Percentiles rank a stretch among this genome's conserved stretches.
Conservation (phyloP, 179 eudicot species). For the Gypsophila paniculata region DNA sequence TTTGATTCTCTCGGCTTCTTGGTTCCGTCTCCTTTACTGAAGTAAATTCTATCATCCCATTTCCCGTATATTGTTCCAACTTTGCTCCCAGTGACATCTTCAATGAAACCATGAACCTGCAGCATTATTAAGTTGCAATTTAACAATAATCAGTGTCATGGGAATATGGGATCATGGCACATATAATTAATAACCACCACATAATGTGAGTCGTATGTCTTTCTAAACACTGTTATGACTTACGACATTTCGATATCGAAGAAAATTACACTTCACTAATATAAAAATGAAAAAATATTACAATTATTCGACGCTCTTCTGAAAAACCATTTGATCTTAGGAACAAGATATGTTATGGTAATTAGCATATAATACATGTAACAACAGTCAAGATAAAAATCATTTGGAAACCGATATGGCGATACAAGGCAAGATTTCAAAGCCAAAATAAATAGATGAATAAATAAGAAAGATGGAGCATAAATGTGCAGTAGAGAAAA, state of each 20-base stretch:
- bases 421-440: background rate
- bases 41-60: slow-evolving; percentile 77
- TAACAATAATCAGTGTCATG: background rate
- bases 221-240: background rate
- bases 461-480: no score
- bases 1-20: slow-evolving; percentile 44
- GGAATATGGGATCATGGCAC: no score
- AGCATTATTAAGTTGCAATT: slow-evolving; percentile 2
- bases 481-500: background rate
- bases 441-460: background rate
- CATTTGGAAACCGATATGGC: background rate
- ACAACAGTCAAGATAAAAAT: no score
- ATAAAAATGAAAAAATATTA: background rate
- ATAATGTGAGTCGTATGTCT: background rate
- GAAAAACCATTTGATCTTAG: background rate
- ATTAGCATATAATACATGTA: no score
- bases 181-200: background rate
- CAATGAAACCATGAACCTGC: slow-evolving; percentile 81
- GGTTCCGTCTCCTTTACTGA: slow-evolving; percentile 47
- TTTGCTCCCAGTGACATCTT: slow-evolving; percentile 60
- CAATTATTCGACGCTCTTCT: background rate
- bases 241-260: background rate
- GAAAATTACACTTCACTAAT: background rate
- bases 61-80: slow-evolving; percentile 65
- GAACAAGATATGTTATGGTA: background rate